Base-by-base conservation (phyloP, 176 grass and related monocot species). In the Canna indica region DNA sequence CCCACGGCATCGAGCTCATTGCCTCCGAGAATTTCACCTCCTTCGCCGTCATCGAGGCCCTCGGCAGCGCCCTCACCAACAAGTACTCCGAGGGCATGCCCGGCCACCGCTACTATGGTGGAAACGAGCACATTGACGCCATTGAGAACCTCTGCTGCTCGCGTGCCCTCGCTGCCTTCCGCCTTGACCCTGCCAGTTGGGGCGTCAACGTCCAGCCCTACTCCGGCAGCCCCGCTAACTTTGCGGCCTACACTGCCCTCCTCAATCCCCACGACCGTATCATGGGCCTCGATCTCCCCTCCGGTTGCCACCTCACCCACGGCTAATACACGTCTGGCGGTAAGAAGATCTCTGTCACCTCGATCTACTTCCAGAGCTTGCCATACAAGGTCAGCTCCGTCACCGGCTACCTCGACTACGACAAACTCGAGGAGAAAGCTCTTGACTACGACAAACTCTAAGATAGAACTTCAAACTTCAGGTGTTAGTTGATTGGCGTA, bases 21-120 rank as follows among this genome's bases (percentile, higher is more conserved):
- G 71, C 71, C 71, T 73, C 71, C 35, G 71, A 73, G 71, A 73
- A 73, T 35, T 73, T 73, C 50, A 73, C 53, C 32, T 73, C 71
- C 35, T 73, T 73, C 54, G 71, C 53, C 24, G 53, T 73, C 22
- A 73, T 73, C 3, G 34, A 73, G 54, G 71, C 71, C 71, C 71
- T 73, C 54, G 71, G 71, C 52, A 60, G 71, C 35, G 71, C 71
- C 24, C 53, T 60, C 54, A 73, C 71, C 71, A 60, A 60, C 71
- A 73, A 73, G 54, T 73, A 73, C 71, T 73, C 71, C 54, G 71
- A 59, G 54, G 53, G 71, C 14, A 60, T 73, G 71, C 71, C 54
- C 1, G 71, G 53, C 11, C 59, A 60, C 47, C 71, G 71, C 34
- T 73, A 73, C 71, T 73, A 73, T 54, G 71, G 71, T 5, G 71